Conservation (phyloP, 345 rosid species). For the Kandelia obovata region DNA sequence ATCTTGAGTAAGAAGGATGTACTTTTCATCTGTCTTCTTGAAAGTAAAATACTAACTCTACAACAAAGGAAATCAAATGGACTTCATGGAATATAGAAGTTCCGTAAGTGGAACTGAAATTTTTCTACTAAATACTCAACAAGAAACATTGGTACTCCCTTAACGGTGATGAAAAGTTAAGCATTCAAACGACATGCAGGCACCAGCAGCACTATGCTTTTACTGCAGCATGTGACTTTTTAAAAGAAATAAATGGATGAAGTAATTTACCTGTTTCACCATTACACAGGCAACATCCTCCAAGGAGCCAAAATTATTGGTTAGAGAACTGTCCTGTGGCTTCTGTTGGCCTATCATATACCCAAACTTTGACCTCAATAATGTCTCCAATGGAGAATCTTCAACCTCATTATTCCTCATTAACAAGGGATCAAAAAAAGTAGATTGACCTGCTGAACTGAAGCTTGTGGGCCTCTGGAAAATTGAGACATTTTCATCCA, state of each 20-base stretch:
- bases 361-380: constrained; percentile 39
- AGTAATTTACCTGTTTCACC: constrained; percentile 51
- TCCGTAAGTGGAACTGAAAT: no score
- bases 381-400: constrained; percentile 34
- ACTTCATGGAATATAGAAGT: neutral
- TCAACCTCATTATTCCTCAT: constrained; percentile 36
- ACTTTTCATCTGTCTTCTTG: no score
- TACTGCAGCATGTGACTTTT: neutral
- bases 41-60: constrained; percentile 1
- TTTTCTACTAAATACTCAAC: no score
- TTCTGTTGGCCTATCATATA: constrained; percentile 44
- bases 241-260: neutral
- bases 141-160: no score
- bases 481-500: constrained; percentile 36
- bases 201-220: neutral
- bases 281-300: constrained; percentile 59
- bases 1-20: no score
- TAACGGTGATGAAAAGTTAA: neutral
- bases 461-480: constrained; percentile 38
- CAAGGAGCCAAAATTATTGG: constrained; percentile 53
- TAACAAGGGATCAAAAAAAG: constrained; percentile 31
- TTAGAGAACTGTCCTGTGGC: constrained; percentile 41
- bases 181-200: neutral
- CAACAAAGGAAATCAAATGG: neutral
- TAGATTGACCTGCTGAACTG: constrained; percentile 33